Percentiles rank a stretch among this genome's conserved stretches.
Evolutionary conservation across 2,329 filamentous ascomycete species (phyloP).

Genomic region (Bipolaris bicolor): DNA sequence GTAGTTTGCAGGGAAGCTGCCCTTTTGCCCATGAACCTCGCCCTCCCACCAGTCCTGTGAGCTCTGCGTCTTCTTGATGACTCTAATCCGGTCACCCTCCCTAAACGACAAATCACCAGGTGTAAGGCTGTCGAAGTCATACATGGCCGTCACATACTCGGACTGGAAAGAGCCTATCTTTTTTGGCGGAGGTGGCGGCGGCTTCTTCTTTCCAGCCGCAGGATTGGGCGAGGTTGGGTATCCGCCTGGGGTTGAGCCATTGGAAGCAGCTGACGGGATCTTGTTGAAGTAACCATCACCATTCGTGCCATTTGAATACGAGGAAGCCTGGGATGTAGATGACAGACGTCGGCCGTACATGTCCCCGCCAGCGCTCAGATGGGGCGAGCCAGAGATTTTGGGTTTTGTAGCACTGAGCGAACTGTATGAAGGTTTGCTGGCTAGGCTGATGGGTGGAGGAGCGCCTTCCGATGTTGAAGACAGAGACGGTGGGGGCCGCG

Average conservation of each 20-base stretch:
- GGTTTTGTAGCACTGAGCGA: conserved; percentile 45
- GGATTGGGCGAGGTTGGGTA: conserved; percentile 50
- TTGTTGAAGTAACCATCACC: conserved; percentile 50
- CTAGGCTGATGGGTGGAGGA: conserved; percentile 39
- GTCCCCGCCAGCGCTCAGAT: conserved; percentile 39
- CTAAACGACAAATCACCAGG: conserved; percentile 74
- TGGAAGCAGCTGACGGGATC: conserved; percentile 50
- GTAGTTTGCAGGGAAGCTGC: conserved; percentile 85
- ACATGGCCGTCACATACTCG: conserved; percentile 73
- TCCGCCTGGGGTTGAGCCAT: conserved; percentile 24
- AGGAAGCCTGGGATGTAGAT: conserved; percentile 41
- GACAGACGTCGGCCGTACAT: conserved; percentile 40
- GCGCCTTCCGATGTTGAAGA: conserved; percentile 36
- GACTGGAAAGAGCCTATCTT: conserved; percentile 57
- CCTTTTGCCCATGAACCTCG: conserved; percentile 70
- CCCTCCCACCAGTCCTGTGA: conserved; percentile 90
- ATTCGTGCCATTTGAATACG: conserved; percentile 37
- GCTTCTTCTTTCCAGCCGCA: conserved; percentile 70
- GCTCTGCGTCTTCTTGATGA: conserved; percentile 78
- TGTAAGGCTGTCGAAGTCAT: conserved; percentile 74
- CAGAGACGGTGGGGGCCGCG: conserved; percentile 33
- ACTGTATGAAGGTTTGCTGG: conserved; percentile 44
- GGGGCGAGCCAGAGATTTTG: conserved; percentile 44
- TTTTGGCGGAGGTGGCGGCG: conserved; percentile 72
- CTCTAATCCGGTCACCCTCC: conserved; percentile 77